Evolutionary conservation across 768 basidiomycete species (phyloP).

Genomic region (Leucosporidium yakuticum): DNA sequence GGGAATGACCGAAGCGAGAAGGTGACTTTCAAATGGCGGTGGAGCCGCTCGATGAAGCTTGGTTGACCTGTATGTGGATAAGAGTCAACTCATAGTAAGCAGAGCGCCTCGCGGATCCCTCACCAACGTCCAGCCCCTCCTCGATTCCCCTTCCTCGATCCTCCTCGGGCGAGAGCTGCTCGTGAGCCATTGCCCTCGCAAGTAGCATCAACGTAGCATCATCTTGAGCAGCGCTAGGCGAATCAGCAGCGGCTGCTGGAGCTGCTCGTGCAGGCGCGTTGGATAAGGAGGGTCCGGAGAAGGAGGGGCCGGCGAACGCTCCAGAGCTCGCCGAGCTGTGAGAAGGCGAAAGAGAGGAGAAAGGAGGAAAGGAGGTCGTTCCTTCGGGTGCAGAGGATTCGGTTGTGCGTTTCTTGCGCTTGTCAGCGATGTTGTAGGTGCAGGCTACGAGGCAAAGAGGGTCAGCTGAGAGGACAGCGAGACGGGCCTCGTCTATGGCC

Average conservation of each 20-base stretch:
- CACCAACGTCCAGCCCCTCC: neutral
- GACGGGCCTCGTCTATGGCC: neutral
- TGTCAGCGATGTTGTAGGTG: neutral
- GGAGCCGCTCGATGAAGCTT: neutral
- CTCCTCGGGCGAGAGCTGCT: neutral
- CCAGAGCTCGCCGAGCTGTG: neutral
- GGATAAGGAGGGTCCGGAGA: neutral
- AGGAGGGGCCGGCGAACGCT: neutral
- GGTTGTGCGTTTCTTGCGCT: neutral
- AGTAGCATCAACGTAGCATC: neutral
- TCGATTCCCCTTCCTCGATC: neutral
- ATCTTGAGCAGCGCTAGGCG: neutral
- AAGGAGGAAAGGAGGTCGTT: neutral
- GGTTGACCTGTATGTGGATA: neutral
- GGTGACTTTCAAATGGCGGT: neutral
- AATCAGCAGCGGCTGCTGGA: no score
- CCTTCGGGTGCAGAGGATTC: neutral
- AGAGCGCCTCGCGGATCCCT: neutral
- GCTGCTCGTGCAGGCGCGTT: neutral
- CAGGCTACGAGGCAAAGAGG: neutral
- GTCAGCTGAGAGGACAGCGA: neutral
- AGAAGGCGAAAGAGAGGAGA: neutral
- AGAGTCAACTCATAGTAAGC: no score
- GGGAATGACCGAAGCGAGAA: neutral
- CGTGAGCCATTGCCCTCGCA: neutral